Conservation (phyloP, 2,329 filamentous ascomycete species). For the Apiospora phragmitis region DNA sequence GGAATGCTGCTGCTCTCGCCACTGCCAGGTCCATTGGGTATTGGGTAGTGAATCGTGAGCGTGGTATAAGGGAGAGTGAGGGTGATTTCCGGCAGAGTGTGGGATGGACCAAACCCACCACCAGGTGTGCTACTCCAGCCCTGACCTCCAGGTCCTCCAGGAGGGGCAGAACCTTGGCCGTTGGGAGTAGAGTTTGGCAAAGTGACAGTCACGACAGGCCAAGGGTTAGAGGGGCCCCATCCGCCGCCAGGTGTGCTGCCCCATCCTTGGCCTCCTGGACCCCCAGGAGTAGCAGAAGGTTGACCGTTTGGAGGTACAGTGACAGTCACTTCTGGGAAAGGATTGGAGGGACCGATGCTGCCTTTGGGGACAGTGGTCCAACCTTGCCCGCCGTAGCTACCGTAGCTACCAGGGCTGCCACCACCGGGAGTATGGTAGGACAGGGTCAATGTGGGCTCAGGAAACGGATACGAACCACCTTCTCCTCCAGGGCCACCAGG, state of each 20-base stretch:
- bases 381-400: background rate
- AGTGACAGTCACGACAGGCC: background rate
- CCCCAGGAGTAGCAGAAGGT: background rate
- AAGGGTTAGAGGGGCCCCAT: background rate
- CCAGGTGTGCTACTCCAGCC: background rate
- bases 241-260: background rate
- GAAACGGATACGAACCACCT: slow-evolving; percentile 7
- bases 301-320: background rate
- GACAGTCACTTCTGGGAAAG: slow-evolving; percentile 12
- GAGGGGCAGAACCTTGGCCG: background rate
- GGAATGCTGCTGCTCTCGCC: background rate
- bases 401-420: slow-evolving; percentile 1
- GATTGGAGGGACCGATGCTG: background rate
- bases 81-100: background rate
- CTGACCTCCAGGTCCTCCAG: slow-evolving; percentile 12
- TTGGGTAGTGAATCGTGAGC: background rate
- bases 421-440: slow-evolving; percentile 7
- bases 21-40: background rate
- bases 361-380: background rate
- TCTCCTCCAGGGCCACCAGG: background rate
- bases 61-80: background rate
- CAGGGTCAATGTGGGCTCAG: background rate
- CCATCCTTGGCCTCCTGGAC: slow-evolving; percentile 5
- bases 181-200: background rate
- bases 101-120: background rate